phyloP scores from a whole-genome alignment of 352 stramenopile species.

The Phytophthora hibernalis region DNA sequence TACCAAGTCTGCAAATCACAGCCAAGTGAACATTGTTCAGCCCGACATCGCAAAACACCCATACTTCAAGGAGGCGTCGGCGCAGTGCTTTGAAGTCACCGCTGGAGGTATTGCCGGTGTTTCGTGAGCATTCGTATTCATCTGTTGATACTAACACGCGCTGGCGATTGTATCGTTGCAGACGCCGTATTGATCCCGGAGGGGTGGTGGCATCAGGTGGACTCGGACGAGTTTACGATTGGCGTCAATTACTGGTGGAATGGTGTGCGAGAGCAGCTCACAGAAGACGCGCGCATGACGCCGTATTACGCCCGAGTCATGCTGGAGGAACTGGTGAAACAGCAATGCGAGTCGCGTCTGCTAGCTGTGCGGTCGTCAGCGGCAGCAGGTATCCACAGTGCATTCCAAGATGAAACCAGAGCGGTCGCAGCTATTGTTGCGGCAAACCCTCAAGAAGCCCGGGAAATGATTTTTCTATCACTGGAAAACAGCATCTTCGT shows the following conservation, averaged over 20 bases:
- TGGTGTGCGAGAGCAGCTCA: slow-evolving; percentile 62
- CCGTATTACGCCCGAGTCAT: slow-evolving; percentile 76
- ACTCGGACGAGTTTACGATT: slow-evolving; percentile 77
- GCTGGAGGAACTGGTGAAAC: slow-evolving; percentile 65
- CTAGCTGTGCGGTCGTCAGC: slow-evolving; percentile 19
- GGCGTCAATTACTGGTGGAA: slow-evolving; percentile 88
- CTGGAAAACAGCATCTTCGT: slow-evolving; percentile 12
- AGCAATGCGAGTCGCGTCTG: slow-evolving; percentile 44
- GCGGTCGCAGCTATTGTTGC: slow-evolving; percentile 21
- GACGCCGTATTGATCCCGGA: slow-evolving; percentile 83
- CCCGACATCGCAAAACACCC: slow-evolving; percentile 45
- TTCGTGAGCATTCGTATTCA: neutral
- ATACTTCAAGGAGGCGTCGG: slow-evolving; percentile 36
- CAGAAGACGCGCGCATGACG: slow-evolving; percentile 46
- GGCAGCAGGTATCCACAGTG: neutral
- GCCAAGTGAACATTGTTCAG: slow-evolving; percentile 56
- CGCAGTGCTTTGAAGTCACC: slow-evolving; percentile 43
- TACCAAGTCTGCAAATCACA: slow-evolving; percentile 84
- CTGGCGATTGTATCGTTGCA: slow-evolving; percentile 24
- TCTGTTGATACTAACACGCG: neutral
- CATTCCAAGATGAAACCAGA: slow-evolving; percentile 13
- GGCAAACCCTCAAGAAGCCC: slow-evolving; percentile 25
- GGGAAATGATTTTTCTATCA: slow-evolving; percentile 47
- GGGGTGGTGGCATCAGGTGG: slow-evolving; percentile 89
- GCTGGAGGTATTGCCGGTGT: slow-evolving; percentile 52